phyloP scores from a whole-genome alignment of 177 flowering plant species.

The Vitis hybrid region DNA sequence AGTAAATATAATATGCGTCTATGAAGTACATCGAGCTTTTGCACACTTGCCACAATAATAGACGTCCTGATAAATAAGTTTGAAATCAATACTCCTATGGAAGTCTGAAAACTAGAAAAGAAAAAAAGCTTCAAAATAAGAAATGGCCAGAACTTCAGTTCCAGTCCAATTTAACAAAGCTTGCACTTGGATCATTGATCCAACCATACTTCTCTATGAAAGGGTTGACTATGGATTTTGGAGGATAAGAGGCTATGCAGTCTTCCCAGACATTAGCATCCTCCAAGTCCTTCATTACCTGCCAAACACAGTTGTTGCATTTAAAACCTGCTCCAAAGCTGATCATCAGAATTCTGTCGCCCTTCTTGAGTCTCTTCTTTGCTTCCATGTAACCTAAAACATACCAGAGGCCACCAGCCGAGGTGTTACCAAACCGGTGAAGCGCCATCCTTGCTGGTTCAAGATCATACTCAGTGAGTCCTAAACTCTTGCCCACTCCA shows the following conservation, averaged over 20 bases:
- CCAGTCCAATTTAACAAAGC: too few relatives aligned
- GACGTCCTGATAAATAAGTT: too few relatives aligned
- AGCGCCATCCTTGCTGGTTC: conserved; percentile 66
- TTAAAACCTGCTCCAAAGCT: conserved; percentile 61
- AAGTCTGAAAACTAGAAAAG: too few relatives aligned
- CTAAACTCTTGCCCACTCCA: conserved; percentile 35
- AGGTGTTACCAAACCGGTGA: conserved; percentile 61
- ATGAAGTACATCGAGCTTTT: too few relatives aligned
- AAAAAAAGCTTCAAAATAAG: too few relatives aligned
- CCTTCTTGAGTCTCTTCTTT: conserved; percentile 54
- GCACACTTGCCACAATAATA: too few relatives aligned
- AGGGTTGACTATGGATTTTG: conserved; percentile 26
- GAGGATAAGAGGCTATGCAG: conserved; percentile 39
- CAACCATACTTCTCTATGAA: conserved; percentile 49
- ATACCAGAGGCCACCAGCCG: conserved; percentile 59
- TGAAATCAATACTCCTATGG: too few relatives aligned
- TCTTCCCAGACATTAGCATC: conserved; percentile 47
- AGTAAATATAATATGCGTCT: too few relatives aligned
- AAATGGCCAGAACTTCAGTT: too few relatives aligned
- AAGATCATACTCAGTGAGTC: conserved; percentile 34
- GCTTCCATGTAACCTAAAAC: conserved; percentile 67
- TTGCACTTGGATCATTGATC: conserved; percentile 23
- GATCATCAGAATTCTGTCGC: conserved; percentile 51
- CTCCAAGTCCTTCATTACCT: conserved; percentile 46
- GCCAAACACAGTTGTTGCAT: conserved; percentile 58